Conservation (phyloP, 164 flowering plant genomes). For the Nymphaea thermarum region DNA sequence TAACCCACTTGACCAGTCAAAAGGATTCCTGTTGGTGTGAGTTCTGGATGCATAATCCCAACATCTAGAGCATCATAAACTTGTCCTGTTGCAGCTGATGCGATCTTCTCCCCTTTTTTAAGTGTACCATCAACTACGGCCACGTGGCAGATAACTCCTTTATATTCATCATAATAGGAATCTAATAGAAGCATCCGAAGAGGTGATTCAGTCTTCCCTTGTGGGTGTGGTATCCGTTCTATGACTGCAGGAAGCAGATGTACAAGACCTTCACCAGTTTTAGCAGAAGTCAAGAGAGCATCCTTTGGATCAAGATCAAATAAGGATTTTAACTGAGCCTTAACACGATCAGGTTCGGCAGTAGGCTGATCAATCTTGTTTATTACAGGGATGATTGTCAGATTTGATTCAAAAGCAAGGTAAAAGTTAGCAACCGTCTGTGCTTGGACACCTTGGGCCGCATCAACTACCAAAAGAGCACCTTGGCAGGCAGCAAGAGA, state of each 20-base stretch:
- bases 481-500: conserved; percentile 99
- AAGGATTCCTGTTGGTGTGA: conserved; percentile 71
- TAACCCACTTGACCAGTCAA: conserved; percentile 95
- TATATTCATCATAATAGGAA: conserved; percentile 93
- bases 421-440: conserved; percentile 97
- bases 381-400: conserved; percentile 74
- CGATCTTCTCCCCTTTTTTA: conserved; percentile 76
- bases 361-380: conserved; percentile 97
- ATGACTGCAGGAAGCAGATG: conserved; percentile 91
- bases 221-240: conserved; percentile 88
- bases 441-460: conserved; percentile 98
- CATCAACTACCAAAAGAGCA: conserved; percentile 95
- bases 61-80: conserved; percentile 74
- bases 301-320: conserved; percentile 79
- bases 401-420: conserved; percentile 89
- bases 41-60: conserved; percentile 96
- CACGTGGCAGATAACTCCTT: conserved; percentile 96
- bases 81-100: conserved; percentile 78
- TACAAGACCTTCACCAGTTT: conserved; percentile 94
- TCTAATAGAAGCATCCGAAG: conserved; percentile 90
- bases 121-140: conserved; percentile 92
- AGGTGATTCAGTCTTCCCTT: conserved; percentile 49
- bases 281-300: conserved; percentile 83
- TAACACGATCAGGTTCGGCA: conserved; percentile 94
- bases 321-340: conserved; percentile 83